These are phyloP conservation scores for Magnusiomyces magnusii DNA, from an alignment of 1,139 yeast species.

Conservation along the genomic window DNA sequence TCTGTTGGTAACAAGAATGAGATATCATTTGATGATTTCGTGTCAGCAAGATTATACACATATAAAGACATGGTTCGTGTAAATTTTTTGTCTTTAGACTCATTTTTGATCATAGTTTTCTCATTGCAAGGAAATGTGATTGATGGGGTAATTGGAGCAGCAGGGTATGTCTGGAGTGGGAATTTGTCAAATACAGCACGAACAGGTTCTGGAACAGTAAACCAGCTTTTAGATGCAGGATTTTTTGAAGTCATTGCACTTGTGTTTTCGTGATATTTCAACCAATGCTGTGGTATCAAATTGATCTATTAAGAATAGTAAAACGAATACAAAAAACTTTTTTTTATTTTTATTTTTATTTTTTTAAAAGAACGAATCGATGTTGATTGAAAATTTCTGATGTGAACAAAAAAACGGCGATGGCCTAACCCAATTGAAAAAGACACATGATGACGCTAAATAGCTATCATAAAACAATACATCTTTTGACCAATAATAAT, in stretches of 20 bases:
- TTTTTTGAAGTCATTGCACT: neutral
- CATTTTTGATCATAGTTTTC: conserved; percentile 3
- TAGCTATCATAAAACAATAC: too few species aligned
- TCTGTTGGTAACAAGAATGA: conserved; percentile 22
- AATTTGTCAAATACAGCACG: conserved; percentile 43
- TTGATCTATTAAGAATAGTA: too few species aligned
- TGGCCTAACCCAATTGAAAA: neutral
- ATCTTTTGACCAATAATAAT: too few species aligned
- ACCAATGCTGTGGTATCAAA: too few species aligned
- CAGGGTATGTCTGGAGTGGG: conserved; percentile 39
- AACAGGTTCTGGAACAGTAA: conserved; percentile 40
- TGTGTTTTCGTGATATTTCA: too few species aligned
- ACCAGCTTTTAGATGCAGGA: conserved; percentile 11
- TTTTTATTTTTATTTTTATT: too few species aligned
- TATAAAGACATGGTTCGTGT: conserved; percentile 17
- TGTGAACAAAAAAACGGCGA: neutral
- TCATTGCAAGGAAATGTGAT: conserved; percentile 7
- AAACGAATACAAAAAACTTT: too few species aligned
- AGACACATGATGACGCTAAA: neutral
- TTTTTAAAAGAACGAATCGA: too few species aligned
- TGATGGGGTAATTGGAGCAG: conserved; percentile 19
- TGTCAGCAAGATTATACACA: conserved; percentile 24
- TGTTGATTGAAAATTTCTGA: neutral
- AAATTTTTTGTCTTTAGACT: neutral
- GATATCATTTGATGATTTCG: conserved; percentile 11